Conservation (phyloP, 1,284 basidiomycete species). For the Ustilago tritici region DNA sequence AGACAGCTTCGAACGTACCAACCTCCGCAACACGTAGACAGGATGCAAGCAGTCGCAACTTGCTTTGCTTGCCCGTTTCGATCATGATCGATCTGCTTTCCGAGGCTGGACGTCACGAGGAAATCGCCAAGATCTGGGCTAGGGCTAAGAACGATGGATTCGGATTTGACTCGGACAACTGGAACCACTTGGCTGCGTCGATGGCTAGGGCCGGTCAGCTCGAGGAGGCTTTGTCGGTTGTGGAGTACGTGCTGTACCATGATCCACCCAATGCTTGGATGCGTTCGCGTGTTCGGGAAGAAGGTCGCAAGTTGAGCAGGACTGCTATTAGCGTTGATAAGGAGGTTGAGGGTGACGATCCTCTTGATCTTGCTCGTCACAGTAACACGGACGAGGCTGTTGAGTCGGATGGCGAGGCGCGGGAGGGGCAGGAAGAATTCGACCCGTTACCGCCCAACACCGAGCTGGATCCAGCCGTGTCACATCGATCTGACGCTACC, state of each 20-base stretch:
- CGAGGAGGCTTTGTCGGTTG: conserved; percentile 83
- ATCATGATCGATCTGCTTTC: conserved; percentile 79
- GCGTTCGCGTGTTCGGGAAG: conserved; percentile 6
- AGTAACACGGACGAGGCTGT: conserved; percentile 8
- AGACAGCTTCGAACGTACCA: not conserved
- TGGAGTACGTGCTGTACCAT: conserved; percentile 78
- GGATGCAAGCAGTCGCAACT: conserved; percentile 71
- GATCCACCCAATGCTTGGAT: conserved; percentile 34
- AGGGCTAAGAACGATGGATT: conserved; percentile 78
- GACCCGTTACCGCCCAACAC: conserved; percentile 18
- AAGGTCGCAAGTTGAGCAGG: not conserved
- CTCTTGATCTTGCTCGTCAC: not conserved
- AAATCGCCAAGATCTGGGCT: conserved; percentile 80
- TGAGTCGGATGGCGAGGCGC: not conserved
- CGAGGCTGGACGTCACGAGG: conserved; percentile 74
- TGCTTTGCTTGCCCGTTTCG: conserved; percentile 83
- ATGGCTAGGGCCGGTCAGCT: conserved; percentile 83
- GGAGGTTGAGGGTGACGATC: not conserved
- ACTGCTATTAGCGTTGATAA: not conserved
- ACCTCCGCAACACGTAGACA: conserved; percentile 7
- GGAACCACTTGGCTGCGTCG: conserved; percentile 85
- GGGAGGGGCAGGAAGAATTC: conserved; percentile 12
- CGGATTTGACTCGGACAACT: conserved; percentile 88
- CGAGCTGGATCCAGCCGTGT: conserved; percentile 17
- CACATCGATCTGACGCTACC: conserved; percentile 25